Evolutionary conservation across 1,139 yeast genomes (phyloP), one percentile per base, ranked within the genome.

Genomic region (Sugiyamaella novakii): DNA sequence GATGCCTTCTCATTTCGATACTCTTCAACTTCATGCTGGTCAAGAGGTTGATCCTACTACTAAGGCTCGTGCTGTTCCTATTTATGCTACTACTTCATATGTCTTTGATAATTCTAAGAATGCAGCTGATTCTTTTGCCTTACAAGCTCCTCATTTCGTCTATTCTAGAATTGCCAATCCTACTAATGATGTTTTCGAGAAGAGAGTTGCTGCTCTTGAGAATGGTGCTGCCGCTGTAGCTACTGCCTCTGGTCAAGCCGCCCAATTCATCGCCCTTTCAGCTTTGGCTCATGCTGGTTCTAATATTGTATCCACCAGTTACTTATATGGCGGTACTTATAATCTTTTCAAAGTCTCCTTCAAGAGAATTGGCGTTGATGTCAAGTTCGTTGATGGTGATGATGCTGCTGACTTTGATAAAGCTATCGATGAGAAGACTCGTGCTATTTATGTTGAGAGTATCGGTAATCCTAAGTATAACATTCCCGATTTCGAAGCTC

Each of bases 391-490:
- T 51, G 73, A 83, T 43, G 95, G 95, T 60, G 89, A 84, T 63
- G 72, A 74, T 43, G 74, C 80, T 29, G 91, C 79, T 53, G 87
- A 82, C 54, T 84, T 87, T 65, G 92, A 78, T 57, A 76, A 77
- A 58, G 72, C 79, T 55, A 83, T 89, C 57, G 97, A 89, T 67
- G 84, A 78, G 43, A 85, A 80, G 65, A 92, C 98, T 51, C 87
- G 87, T 69, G 96, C 96, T 43, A 77, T 91, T 53, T 92, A 87
- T 71, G 70, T 92, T 51, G 98, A 92, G 72, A 79, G 92, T 27
- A 87, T 92, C 64, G 96, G 97, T 60, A 92, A 92, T 72, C 98
- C 98, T 53, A 84, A 83, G 65, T 89, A 86, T 72, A 87, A 87
- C 66, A 84, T 92, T 47, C 96, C 98, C 49, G 97, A 91, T 69